Evolutionary conservation across 2,329 filamentous ascomycete genomes (phyloP), one percentile per base, ranked within the genome.

Genomic region (Lasiodiplodia hormozganensis): DNA sequence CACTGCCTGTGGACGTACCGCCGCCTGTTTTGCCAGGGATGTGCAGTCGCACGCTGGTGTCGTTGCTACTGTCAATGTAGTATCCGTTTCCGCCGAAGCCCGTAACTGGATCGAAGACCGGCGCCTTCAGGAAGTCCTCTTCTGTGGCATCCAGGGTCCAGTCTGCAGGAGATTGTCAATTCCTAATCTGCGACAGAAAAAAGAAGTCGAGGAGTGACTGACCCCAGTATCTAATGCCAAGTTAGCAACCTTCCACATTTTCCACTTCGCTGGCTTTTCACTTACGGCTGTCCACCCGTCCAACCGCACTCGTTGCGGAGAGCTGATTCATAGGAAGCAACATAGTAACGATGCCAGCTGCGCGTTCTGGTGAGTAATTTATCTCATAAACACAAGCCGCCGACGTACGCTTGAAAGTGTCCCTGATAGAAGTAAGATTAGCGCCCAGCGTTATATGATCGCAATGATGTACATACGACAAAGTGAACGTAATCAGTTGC

Each of bases 401-500:
- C 38, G 7, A 65, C 64, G 12, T 49, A 66, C 64, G 65, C 53
- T 16, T 67, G 64, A 16, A 69, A 67, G 31, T 67, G 65, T 52
- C 65, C 65, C 64, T 66, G 23, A 2, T 31, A 36, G 14, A 38
- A 16, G 18, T 21, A 47, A 23, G 6, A 2, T 66, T 34, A 66
- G 64, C 23, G 6, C 18, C 4, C 21, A 36, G 31, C 12, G 3
- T 21, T 8, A 12, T 14, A 16, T 7, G 7, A 11, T 4, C 14
- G 6, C 16, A 47, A 8, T 4, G 40, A 49, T 21, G 36, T 21
- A 57, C 64, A 25, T 66, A 57, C 64, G 40, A 67, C 53, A 25
- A 67, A 67, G 52, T 67, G 53, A n/a, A 67, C 53, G 21, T 67
- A 40, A 18, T 67, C 53, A 5, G 65, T 60, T 56, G 78, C 73